These are phyloP conservation scores for Salix exigua DNA, from an alignment of 345 rosid genomes.

Conservation along the genomic window DNA sequence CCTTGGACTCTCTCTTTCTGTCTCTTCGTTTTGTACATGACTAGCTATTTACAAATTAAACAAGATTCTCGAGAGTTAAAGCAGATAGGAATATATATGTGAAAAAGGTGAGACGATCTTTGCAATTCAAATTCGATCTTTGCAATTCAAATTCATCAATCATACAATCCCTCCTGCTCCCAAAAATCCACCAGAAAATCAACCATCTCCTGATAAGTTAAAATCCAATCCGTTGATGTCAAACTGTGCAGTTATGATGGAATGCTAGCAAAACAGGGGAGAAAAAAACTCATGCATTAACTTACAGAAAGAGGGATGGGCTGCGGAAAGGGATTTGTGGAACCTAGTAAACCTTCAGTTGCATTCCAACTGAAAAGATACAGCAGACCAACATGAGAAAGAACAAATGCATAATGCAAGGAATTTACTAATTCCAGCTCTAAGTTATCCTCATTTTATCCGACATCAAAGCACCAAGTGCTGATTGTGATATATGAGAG, in stretches of 20 bases:
- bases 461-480: not conserved
- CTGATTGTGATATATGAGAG: not conserved
- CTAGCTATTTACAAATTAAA: conserved; percentile 26
- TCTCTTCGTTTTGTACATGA: not conserved
- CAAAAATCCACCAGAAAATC: conserved; percentile 27
- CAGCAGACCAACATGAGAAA: not conserved
- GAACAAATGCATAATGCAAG: not conserved
- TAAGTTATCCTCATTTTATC: not conserved
- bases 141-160: conserved; percentile 10
- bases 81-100: not conserved
- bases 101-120: not conserved
- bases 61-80: not conserved
- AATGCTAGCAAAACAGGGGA: not conserved
- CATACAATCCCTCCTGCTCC: conserved; percentile 34
- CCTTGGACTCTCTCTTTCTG: not conserved
- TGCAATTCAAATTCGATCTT: not conserved
- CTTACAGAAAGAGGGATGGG: conserved; percentile 76
- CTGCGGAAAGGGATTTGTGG: conserved; percentile 52
- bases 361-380: conserved; percentile 52
- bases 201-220: conserved; percentile 25
- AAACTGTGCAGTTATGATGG: not conserved
- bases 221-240: conserved; percentile 1
- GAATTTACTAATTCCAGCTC: not conserved
- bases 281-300: not conserved
- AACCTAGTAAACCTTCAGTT: conserved; percentile 58